phyloP scores from a whole-genome alignment of 306 rosid genomes.

The Acacia crassicarpa region DNA sequence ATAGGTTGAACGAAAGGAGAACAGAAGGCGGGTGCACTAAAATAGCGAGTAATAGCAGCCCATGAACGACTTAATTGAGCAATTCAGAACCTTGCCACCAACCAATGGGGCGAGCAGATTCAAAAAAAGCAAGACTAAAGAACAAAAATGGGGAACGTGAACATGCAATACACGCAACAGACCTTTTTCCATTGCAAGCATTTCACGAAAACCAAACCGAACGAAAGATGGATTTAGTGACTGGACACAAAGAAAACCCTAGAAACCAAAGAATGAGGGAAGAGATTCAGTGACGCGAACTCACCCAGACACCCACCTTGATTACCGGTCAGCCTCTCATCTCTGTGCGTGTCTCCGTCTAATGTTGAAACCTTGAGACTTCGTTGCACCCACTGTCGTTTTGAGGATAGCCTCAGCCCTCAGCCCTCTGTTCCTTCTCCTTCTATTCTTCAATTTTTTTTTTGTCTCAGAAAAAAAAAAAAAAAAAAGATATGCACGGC shows the following conservation, averaged over 20 bases:
- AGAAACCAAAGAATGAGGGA: not conserved
- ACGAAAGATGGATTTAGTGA: not conserved
- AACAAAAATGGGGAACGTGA: not conserved
- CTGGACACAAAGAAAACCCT: constrained; percentile 17
- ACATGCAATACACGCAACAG: constrained; percentile 6
- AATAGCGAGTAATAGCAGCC: not conserved
- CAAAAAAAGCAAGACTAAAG: not conserved
- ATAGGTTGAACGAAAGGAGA: not conserved
- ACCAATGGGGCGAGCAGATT: not conserved
- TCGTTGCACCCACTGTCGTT: constrained; percentile 7
- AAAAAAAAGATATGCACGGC: no score
- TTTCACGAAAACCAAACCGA: not conserved
- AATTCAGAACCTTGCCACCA: not conserved
- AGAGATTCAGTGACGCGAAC: not conserved
- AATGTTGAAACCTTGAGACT: not conserved
- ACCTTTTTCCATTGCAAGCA: not conserved
- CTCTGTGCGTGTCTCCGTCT: not conserved
- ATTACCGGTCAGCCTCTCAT: constrained; percentile 18
- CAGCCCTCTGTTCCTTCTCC: not conserved
- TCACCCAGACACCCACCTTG: constrained; percentile 1
- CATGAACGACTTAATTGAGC: not conserved
- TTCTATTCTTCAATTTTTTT: not conserved
- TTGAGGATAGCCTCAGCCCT: not conserved
- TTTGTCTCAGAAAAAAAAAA: not conserved
- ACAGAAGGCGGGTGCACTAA: not conserved